phyloP scores from a whole-genome alignment of 2,329 filamentous ascomycete genomes.

The Bipolaris victoriae region DNA sequence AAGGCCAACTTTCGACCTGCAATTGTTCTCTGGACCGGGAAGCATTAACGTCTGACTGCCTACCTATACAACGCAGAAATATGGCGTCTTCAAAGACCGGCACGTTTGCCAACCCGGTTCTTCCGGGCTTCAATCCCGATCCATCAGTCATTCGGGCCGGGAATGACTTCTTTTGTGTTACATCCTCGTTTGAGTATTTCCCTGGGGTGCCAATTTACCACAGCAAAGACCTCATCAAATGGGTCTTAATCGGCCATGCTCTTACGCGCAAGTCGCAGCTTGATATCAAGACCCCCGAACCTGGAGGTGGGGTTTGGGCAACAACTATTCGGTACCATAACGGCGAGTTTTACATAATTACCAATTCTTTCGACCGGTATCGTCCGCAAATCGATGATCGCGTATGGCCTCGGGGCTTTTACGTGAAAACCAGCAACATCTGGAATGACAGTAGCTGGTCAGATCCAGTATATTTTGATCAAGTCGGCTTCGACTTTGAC shows the following conservation, averaged over 20 bases:
- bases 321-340: slow-evolving; percentile 29
- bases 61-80: background rate
- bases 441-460: slow-evolving; percentile 26
- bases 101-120: slow-evolving; percentile 13
- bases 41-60: background rate
- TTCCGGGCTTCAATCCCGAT: slow-evolving; percentile 56
- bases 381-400: slow-evolving; percentile 35
- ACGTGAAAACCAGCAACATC: slow-evolving; percentile 33
- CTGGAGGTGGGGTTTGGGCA: slow-evolving; percentile 31
- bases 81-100: background rate
- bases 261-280: slow-evolving; percentile 48
- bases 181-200: slow-evolving; percentile 61
- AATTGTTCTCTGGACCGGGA: background rate
- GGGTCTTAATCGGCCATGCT: slow-evolving; percentile 54
- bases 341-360: slow-evolving; percentile 29
- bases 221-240: slow-evolving; percentile 59
- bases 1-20: background rate
- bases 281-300: slow-evolving; percentile 36
- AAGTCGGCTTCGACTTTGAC: slow-evolving; percentile 33
- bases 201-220: slow-evolving; percentile 61
- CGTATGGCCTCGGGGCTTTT: slow-evolving; percentile 59
- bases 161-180: slow-evolving; percentile 56
- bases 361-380: slow-evolving; percentile 34
- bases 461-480: slow-evolving; percentile 33
- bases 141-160: slow-evolving; percentile 55